Evolutionary conservation across 2,329 filamentous ascomycete species (phyloP).

Genomic region (Teratosphaeria zuluensis): DNA sequence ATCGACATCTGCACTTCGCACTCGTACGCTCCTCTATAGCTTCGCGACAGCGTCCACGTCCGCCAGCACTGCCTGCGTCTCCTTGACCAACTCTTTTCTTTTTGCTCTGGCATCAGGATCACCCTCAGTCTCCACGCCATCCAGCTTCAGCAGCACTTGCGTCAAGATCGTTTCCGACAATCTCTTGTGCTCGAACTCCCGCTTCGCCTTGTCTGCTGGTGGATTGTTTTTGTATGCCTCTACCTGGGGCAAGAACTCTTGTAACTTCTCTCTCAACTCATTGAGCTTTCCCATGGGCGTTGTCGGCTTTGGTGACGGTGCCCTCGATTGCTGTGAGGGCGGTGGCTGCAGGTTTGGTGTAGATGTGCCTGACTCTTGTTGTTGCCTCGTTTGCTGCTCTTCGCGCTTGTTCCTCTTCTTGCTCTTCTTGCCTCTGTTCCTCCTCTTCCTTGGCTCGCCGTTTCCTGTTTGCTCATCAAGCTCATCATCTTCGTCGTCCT

Average conservation of each 20-base stretch:
- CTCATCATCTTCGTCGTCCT: conserved; percentile 34
- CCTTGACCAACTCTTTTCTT: conserved; percentile 63
- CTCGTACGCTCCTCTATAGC: not conserved
- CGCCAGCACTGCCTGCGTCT: conserved; percentile 58
- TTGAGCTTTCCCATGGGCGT: conserved; percentile 55
- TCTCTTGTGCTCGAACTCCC: conserved; percentile 63
- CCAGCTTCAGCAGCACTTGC: conserved; percentile 66
- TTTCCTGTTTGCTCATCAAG: conserved; percentile 13
- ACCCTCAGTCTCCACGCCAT: conserved; percentile 65
- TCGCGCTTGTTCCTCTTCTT: conserved; percentile 35
- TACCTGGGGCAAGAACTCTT: conserved; percentile 55
- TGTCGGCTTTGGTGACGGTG: conserved; percentile 26
- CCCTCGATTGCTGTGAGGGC: conserved; percentile 12
- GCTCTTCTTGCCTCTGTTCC: conserved; percentile 32
- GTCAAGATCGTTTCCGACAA: conserved; percentile 67
- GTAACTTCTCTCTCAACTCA: conserved; percentile 56
- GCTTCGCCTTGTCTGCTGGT: conserved; percentile 57
- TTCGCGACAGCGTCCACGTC: conserved; percentile 46
- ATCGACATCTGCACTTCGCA: not conserved
- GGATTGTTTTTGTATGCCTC: conserved; percentile 52
- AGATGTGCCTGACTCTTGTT: conserved; percentile 19
- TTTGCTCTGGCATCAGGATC: conserved; percentile 53
- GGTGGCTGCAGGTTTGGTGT: conserved; percentile 19
- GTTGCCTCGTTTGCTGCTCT: conserved; percentile 21
- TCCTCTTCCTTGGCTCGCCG: conserved; percentile 29